Evolutionary conservation across 2,329 filamentous ascomycete species (phyloP).

Genomic region (Reticulascus tulasneorum): DNA sequence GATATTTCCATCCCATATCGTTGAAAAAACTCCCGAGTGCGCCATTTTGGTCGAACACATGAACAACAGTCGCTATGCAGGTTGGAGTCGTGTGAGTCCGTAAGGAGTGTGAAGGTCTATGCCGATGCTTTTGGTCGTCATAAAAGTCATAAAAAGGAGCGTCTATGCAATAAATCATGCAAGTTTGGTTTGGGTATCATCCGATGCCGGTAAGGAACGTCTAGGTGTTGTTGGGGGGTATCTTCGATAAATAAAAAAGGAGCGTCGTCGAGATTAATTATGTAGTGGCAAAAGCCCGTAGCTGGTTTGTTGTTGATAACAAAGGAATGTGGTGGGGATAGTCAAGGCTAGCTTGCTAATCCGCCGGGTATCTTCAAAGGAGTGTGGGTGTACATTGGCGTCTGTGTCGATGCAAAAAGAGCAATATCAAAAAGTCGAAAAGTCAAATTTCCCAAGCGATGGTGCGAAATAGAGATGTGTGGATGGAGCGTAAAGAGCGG

Average conservation of each 20-base stretch:
- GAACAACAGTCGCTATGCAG: constrained; percentile 53
- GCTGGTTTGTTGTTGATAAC: constrained; percentile 7
- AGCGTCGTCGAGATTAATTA: constrained; percentile 16
- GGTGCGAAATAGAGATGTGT: constrained; percentile 15
- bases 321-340: constrained; percentile 35
- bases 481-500: constrained; percentile 24
- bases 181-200: too few species aligned
- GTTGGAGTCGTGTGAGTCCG: constrained; percentile 37
- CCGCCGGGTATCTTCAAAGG: constrained; percentile 22
- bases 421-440: constrained; percentile 20
- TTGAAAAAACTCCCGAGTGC: neutral
- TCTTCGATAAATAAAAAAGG: constrained; percentile 30
- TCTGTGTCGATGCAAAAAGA: constrained; percentile 23
- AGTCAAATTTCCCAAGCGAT: constrained; percentile 14
- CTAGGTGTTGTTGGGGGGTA: constrained; percentile 18
- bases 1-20: neutral
- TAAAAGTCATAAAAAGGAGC: constrained; percentile 29
- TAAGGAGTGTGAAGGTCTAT: constrained; percentile 13
- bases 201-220: constrained; percentile 12
- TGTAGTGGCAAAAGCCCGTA: neutral
- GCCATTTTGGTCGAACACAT: constrained; percentile 10
- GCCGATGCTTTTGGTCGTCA: constrained; percentile 20
- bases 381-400: constrained; percentile 30
- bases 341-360: constrained; percentile 19
- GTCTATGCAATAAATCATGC: constrained; percentile 34